Base-by-base conservation (phyloP, 345 rosid species). In the Passiflora organensis region DNA sequence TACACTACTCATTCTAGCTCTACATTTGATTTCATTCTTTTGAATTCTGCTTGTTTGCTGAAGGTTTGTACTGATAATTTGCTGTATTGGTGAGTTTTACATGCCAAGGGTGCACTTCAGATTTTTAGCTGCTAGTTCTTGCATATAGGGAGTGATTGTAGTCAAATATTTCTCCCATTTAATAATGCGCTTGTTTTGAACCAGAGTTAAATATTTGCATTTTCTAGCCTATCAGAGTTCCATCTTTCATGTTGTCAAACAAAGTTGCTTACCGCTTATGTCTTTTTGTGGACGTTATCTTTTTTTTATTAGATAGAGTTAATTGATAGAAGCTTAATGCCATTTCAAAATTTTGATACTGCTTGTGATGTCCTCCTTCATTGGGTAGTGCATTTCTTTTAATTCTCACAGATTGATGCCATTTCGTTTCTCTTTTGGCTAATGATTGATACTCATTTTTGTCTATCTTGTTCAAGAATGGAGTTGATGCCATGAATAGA, bases 401-500 rank as follows among this genome's bases (percentile, higher is more conserved):
- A n/a, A n/a, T n/a, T n/a, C n/a, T n/a, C n/a, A n/a, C n/a, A n/a
- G n/a, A n/a, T 58, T 41, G 17, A 49, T 32, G 44, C 39, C 6
- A 25, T 54, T 32, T 55, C 36, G 36, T 44, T 28, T 21, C n/a
- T n/a, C n/a, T 63, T 48, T 20, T 13, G 42, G 54, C 32, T 22
- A 56, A 43, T 9, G 20, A n/a, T 62, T 51, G 4, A 17, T 45
- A 53, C 32, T 46, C 14, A 23, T 44, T 14, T 23, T 8, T 53
- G 49, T n/a, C 23, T 34, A 13, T 14, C 60, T 48, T 58, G 19
- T 60, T 34, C 42, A 60, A 91, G 99, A 93, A 89, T 75, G 99
- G 94, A 62, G 80, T 88, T 58, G 96, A 86, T 66, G 75, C 88
- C 52, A 63, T 79, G 73, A 77, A 79, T 64, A 78, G 96, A 85